Evolutionary conservation across 345 rosid genomes (phyloP), one percentile per base, ranked within the genome.

Genomic region (Iberis pinnata): DNA sequence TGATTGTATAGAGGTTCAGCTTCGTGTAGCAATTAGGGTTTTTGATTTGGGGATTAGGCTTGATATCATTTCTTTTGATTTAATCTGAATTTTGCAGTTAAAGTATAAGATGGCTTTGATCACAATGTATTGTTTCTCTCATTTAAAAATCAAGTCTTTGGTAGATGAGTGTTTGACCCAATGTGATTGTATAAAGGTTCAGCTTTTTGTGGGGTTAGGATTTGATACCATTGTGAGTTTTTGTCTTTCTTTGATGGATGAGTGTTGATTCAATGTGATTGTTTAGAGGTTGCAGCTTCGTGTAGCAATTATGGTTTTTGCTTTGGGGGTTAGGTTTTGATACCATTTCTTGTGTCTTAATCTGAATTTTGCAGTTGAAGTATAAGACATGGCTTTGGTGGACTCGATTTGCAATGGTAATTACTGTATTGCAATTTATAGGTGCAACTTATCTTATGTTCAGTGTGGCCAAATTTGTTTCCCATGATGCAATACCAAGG

Each of bases 351-450:
- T 9, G 15, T 18, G 53, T 51, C 1, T 10, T 35, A 10, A 29
- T 26, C 9, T 43, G 56, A 10, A 50, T 51, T 10, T 29, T 47
- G 57, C 83, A 89, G 95, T 53, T 74, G 40, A 82, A 77, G 73
- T 90, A 90, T 71, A 78, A 71, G 73, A 75, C 72, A 16, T 90
- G 95, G 98, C 79, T 82, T 33, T 65, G 95, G 81, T 87, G 96
- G 92, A 72, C 82, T 37, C 73, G 95, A 16, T 74, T 82, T 26
- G 75, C 81, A 3, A 64, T 73, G 62, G 68, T 74, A 62, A 60
- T 90, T 51, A 74, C 92, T 18, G 35, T 78, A 19, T 53, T 84
- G 74, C 98, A 90, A 64, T 61, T 79, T 50, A 12, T 70, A 49
- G 71, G 78, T 58, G 92, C 92, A 45, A 55, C 75, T 58, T 87